Base-by-base conservation (phyloP, 1,139 yeast genomes). In the Eremothecium cymbalariae region DNA sequence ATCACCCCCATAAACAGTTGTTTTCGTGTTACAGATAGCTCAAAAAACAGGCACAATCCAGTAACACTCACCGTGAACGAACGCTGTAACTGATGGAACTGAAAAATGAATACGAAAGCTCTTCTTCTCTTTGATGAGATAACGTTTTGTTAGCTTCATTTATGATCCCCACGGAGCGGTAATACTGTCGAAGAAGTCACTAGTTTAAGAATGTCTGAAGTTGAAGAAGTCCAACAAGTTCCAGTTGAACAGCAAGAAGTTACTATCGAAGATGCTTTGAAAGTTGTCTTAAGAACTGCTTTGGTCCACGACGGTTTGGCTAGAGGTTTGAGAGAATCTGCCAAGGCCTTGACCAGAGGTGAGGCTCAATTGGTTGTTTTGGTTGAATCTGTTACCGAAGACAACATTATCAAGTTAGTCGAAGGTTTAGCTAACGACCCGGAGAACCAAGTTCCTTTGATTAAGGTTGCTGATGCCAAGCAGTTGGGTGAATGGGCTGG, bases 401-500 rank as follows among this genome's bases (percentile, higher is more conserved):
- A 79, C 63, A 81, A 94, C 56, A 90, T 93, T 76, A 75, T 84
- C 67, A 86, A 88, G 75, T 84, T 90, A 68, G 90, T 93, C 62
- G 98, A 93, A 82, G 97, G 97, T 73, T 81, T 90, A 65, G 88
- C 97, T 75, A 85, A 86, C 76, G 95, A 85, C 72, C 85, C 94
- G 65, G 94, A 85, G 67, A 78, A 80, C 71, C 85, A 85, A 75
- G 85, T 90, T 59, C 97, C 98, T 62, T 78, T 90, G 70, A 83
- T 93, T 80, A 90, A 90, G 83, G 97, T 90, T 59, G 85, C 97
- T 59, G 98, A 93, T 67, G 95, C 97, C 66, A 90, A 90, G 82
- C 85, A 85, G 76, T 82, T 90, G 66, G 99, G 99, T 78, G 97
- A 90, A 77, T 90, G 98, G 99, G 98, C 97, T 64, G 99, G 99